phyloP scores from a whole-genome alignment of 1,139 yeast genomes.

The Blastobotrys proliferans region DNA sequence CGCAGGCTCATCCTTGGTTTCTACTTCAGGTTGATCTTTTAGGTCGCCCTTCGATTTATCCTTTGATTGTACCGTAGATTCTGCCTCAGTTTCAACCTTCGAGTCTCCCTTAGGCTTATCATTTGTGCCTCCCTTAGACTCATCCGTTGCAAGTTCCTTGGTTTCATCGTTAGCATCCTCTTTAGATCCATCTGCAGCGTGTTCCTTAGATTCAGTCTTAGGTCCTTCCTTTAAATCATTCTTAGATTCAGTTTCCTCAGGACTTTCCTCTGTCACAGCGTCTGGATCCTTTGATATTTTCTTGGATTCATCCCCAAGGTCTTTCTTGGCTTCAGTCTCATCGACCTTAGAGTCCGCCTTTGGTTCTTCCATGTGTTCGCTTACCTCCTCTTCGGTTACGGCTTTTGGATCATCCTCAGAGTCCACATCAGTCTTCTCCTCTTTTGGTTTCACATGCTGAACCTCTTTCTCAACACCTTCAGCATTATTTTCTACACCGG shows the following conservation, averaged over 20 bases:
- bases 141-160: not conserved
- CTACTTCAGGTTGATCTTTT: no score
- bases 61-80: no score
- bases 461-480: not conserved
- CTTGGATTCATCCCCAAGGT: not conserved
- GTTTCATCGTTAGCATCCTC: slow-evolving; percentile 3
- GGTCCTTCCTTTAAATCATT: not conserved
- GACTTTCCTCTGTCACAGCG: not conserved
- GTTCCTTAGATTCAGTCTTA: not conserved
- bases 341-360: not conserved
- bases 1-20: no score
- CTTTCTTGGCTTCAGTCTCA: not conserved
- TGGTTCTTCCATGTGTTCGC: not conserved
- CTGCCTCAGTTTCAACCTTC: slow-evolving; percentile 1
- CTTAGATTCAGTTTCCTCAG: not conserved
- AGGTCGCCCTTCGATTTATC: no score
- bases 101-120: slow-evolving; percentile 13
- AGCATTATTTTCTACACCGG: not conserved
- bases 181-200: slow-evolving; percentile 9
- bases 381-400: not conserved
- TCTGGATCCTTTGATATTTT: not conserved
- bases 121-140: not conserved
- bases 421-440: not conserved
- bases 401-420: not conserved
- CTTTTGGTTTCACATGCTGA: not conserved